These are phyloP conservation scores for Suhomyces wounanorum DNA, from an alignment of 1,139 yeast species.

Conservation along the genomic window DNA sequence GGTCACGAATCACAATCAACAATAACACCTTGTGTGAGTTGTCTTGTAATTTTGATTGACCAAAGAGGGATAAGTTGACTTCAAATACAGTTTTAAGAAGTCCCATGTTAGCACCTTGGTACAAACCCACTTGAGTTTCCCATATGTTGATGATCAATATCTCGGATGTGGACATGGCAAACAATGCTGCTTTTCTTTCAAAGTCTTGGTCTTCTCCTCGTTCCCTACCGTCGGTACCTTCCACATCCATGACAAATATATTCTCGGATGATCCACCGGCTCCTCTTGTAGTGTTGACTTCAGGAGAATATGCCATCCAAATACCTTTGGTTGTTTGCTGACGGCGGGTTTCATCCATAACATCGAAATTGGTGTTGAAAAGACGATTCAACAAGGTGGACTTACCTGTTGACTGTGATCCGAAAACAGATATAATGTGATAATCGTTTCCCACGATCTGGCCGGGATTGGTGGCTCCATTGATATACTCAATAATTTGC, in stretches of 20 bases:
- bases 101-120: conserved; percentile 98
- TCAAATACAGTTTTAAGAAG: conserved; percentile 92
- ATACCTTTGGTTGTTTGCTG: conserved; percentile 96
- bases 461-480: conserved; percentile 32
- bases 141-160: conserved; percentile 89
- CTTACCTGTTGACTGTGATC: conserved; percentile 96
- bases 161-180: conserved; percentile 91
- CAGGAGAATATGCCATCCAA: conserved; percentile 75
- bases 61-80: conserved; percentile 84
- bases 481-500: conserved; percentile 38
- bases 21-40: conserved; percentile 67
- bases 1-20: conserved; percentile 89
- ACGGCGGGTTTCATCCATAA: conserved; percentile 80
- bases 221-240: conserved; percentile 97
- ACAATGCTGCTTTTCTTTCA: conserved; percentile 92
- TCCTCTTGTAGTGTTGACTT: conserved; percentile 27
- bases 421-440: conserved; percentile 93
- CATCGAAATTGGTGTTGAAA: conserved; percentile 86
- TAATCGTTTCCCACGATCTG: conserved; percentile 65
- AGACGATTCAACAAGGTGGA: conserved; percentile 83
- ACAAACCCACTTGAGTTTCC: conserved; percentile 96
- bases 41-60: conserved; percentile 36
- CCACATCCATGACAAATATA: conserved; percentile 91
- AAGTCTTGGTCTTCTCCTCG: conserved; percentile 98
- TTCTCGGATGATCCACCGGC: conserved; percentile 28